Percentiles rank a stretch among this genome's conserved stretches.
Conservation (phyloP, 2,329 filamentous ascomycete genomes). For the Aspergillus unguis region DNA sequence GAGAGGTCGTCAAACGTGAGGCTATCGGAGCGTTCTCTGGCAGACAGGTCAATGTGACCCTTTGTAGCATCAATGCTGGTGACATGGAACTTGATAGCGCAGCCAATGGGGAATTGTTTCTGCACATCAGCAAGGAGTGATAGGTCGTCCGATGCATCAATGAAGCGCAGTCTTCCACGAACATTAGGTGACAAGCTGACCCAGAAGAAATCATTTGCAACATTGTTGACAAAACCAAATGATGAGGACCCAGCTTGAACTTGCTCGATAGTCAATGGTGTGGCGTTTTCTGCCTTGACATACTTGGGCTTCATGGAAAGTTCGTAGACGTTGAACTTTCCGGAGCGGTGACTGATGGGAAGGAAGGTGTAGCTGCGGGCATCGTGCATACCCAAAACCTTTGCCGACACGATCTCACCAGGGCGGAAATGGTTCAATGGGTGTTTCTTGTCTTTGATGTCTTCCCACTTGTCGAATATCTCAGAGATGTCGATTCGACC, state of each 20-base stretch:
- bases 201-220: conserved; percentile 77
- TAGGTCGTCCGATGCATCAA: conserved; percentile 85
- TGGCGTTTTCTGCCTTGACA: conserved; percentile 52
- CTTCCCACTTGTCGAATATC: conserved; percentile 81
- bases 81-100: conserved; percentile 76
- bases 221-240: conserved; percentile 88
- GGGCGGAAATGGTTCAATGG: conserved; percentile 72
- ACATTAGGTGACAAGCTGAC: conserved; percentile 86
- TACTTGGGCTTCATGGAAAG: conserved; percentile 73
- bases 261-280: conserved; percentile 67
- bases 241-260: conserved; percentile 69
- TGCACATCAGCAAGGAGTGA: conserved; percentile 72
- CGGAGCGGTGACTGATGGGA: conserved; percentile 79
- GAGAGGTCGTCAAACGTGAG: conserved; percentile 70
- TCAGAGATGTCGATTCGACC: conserved; percentile 93
- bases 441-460: conserved; percentile 76
- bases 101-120: conserved; percentile 84
- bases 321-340: conserved; percentile 77
- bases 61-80: conserved; percentile 68
- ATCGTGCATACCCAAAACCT: conserved; percentile 83
- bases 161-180: conserved; percentile 73
- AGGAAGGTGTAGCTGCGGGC: conserved; percentile 87
- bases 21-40: conserved; percentile 60
- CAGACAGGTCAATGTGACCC: conserved; percentile 79
- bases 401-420: conserved; percentile 69